Conservation (phyloP, 176 grass and related monocot genomes). For the Oryza glaberrima region DNA sequence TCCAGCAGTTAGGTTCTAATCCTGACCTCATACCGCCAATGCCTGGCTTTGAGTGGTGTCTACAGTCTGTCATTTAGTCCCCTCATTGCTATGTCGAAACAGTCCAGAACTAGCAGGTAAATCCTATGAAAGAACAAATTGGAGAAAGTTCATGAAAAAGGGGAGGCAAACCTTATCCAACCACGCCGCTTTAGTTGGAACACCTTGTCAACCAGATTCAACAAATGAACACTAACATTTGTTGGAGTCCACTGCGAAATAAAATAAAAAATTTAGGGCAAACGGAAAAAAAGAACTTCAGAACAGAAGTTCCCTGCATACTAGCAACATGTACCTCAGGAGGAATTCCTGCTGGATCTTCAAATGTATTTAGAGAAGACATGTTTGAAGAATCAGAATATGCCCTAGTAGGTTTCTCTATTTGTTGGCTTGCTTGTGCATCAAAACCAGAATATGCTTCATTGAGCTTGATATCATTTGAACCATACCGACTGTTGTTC, state of each 20-base stretch:
- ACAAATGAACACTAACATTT: conserved; percentile 88
- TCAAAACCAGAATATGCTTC: conserved; percentile 47
- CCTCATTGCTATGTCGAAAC: conserved; percentile 1
- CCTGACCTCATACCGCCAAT: background rate
- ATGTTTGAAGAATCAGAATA: conserved; percentile 62
- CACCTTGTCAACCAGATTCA: conserved; percentile 95
- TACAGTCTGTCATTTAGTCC: conserved; percentile 6
- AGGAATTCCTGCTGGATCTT: conserved; percentile 77
- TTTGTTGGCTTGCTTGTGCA: conserved; percentile 46
- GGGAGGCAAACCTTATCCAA: conserved; percentile 79
- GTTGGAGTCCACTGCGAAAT: conserved; percentile 84
- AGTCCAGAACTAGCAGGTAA: conserved; percentile 31
- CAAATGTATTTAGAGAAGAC: conserved; percentile 53
- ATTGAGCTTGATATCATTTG: conserved; percentile 53
- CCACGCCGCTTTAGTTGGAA: conserved; percentile 90
- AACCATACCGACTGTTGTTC: conserved; percentile 62
- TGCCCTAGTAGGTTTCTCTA: conserved; percentile 43
- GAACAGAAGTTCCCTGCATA: conserved; percentile 6
- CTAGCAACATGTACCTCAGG: conserved; percentile 64
- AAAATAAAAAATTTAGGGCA: conserved; percentile 29
- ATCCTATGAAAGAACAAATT: conserved; percentile 22
- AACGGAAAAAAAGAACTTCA: background rate
- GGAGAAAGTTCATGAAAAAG: conserved; percentile 34
- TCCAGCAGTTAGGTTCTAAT: background rate
- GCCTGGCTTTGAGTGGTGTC: background rate